These are phyloP conservation scores for Naegleria lovaniensis DNA, from an alignment of 208 protist species.

Conservation along the genomic window DNA sequence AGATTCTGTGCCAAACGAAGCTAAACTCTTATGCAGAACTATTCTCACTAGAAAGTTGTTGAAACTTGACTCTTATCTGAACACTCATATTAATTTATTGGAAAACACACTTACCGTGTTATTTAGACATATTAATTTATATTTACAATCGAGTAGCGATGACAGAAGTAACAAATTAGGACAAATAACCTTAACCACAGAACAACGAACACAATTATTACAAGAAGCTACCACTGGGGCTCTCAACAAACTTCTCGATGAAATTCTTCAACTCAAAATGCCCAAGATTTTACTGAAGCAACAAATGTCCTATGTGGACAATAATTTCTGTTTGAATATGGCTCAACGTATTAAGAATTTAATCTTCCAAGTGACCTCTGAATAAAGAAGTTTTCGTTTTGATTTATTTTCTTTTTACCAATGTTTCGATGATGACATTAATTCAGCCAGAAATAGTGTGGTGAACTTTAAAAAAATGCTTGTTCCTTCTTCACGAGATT, in stretches of 20 bases:
- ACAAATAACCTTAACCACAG: not conserved
- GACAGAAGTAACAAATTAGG: too few relatives aligned
- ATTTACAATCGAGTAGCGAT: not conserved
- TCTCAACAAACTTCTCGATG: not conserved
- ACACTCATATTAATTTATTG: not conserved
- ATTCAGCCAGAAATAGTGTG: too few relatives aligned
- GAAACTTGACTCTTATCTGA: not conserved
- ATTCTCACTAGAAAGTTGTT: not conserved
- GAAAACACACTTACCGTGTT: not conserved
- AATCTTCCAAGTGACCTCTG: not conserved
- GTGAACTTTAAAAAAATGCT: too few relatives aligned
- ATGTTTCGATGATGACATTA: too few relatives aligned
- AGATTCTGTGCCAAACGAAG: not conserved
- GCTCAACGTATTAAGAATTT: not conserved
- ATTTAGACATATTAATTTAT: not conserved
- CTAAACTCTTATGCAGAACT: not conserved
- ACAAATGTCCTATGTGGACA: not conserved
- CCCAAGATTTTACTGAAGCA: not conserved
- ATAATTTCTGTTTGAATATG: not conserved
- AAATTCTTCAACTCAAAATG: not conserved
- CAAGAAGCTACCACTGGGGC: not conserved
- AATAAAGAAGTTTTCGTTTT: not conserved
- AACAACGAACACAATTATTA: not conserved
- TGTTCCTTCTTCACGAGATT: too few relatives aligned
- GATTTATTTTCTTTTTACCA: too few relatives aligned